Conservation (phyloP, 2,329 filamentous ascomycete species). For the Didymosphaeria variabile region DNA sequence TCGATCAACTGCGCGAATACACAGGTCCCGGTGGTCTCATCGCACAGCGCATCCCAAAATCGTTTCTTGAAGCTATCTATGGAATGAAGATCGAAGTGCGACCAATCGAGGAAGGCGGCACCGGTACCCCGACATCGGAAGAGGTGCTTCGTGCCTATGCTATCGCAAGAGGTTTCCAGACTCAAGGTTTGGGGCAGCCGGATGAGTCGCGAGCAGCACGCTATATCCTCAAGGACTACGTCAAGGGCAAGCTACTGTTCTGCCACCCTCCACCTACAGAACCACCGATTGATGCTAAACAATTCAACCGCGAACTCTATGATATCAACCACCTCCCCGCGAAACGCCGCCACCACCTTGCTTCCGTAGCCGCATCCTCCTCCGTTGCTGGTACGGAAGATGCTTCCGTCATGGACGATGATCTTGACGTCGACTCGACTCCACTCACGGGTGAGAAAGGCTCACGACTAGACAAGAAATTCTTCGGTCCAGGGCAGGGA, state of each 20-base stretch:
- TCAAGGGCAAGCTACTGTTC: conserved; percentile 93
- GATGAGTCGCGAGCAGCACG: conserved; percentile 93
- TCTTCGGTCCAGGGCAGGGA: conserved; percentile 76
- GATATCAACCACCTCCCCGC: conserved; percentile 81
- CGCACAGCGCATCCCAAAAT: conserved; percentile 82
- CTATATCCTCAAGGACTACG: conserved; percentile 94
- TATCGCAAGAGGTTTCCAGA: conserved; percentile 87
- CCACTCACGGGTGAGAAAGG: conserved; percentile 73
- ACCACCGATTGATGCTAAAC: conserved; percentile 69
- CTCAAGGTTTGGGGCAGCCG: conserved; percentile 86
- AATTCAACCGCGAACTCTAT: conserved; percentile 92
- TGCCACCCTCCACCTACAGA: conserved; percentile 84
- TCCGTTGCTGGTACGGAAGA: conserved; percentile 51
- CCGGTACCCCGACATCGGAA: conserved; percentile 81
- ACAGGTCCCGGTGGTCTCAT: conserved; percentile 86
- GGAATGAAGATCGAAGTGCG: conserved; percentile 87
- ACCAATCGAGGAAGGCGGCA: conserved; percentile 90
- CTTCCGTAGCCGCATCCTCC: conserved; percentile 53
- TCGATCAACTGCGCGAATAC: conserved; percentile 94
- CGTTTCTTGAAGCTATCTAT: conserved; percentile 91
- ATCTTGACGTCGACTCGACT: conserved; percentile 60
- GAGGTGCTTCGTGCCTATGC: conserved; percentile 90
- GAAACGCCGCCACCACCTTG: conserved; percentile 75
- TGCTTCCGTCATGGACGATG: conserved; percentile 53
- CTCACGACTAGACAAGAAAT: conserved; percentile 81